Evolutionary conservation across 1,284 basidiomycete genomes (phyloP).

Genomic region (Lignosus rhinocerotis): DNA sequence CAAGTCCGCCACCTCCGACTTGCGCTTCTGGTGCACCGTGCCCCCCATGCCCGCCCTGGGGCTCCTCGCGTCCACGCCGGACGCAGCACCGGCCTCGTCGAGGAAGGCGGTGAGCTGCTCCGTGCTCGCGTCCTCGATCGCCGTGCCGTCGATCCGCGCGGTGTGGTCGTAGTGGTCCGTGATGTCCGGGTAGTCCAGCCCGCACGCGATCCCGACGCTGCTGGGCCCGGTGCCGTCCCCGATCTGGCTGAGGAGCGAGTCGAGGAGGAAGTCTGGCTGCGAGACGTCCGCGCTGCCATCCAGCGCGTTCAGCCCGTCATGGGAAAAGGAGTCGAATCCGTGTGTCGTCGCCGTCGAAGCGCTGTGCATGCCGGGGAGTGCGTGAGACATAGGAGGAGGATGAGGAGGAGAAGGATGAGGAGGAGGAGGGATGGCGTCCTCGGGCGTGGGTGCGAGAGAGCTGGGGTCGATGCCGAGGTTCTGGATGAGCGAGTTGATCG

Average conservation of each 20-base stretch:
- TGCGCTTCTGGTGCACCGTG: conserved; percentile 42
- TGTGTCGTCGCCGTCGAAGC: not conserved
- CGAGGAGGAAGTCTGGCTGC: conserved; percentile 47
- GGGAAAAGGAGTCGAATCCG: conserved; percentile 11
- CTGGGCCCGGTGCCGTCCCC: conserved; percentile 1
- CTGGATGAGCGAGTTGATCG: conserved; percentile 74
- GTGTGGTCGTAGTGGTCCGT: conserved; percentile 36
- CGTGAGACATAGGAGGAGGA: not conserved
- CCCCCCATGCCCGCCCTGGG: conserved; percentile 5
- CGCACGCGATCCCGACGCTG: conserved; percentile 8
- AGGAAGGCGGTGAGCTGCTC: conserved; percentile 46
- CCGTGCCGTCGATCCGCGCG: conserved; percentile 29
- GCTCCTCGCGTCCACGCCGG: conserved; percentile 11
- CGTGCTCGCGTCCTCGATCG: conserved; percentile 35
- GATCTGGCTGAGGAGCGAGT: conserved; percentile 45
- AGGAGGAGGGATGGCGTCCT: conserved; percentile 14
- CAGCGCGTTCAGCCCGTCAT: conserved; percentile 6
- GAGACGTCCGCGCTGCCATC: conserved; percentile 8
- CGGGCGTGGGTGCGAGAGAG: conserved; percentile 31
- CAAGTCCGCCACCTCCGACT: conserved; percentile 43
- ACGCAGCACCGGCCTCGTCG: conserved; percentile 35
- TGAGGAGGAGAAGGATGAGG: conserved; percentile 1
- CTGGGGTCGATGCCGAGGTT: conserved; percentile 65
- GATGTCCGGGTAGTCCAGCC: conserved; percentile 33
- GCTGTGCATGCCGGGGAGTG: conserved; percentile 6